These are phyloP conservation scores for Inga laurina DNA, from an alignment of 306 rosid genomes.

Conservation along the genomic window DNA sequence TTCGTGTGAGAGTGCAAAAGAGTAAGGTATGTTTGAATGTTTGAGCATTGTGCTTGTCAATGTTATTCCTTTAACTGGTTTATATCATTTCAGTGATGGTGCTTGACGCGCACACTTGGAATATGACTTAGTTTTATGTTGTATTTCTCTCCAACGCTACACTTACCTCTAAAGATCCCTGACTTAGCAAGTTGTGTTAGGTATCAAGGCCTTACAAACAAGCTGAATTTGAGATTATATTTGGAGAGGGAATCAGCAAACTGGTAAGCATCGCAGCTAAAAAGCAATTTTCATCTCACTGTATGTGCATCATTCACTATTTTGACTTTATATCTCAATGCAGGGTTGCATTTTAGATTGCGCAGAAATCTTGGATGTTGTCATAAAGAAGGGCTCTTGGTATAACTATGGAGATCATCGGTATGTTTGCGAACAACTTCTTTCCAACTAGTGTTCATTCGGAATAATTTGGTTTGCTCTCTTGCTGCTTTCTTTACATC, in stretches of 20 bases:
- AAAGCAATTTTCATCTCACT: slow-evolving; percentile 8
- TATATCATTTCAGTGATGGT: slow-evolving; percentile 4
- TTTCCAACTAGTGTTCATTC: slow-evolving; percentile 19
- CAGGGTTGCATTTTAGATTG: slow-evolving; percentile 99
- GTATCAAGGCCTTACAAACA: slow-evolving; percentile 97
- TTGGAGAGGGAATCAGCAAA: slow-evolving; percentile 90
- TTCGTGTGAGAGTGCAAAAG: slow-evolving; percentile 94
- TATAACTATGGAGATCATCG: slow-evolving; percentile 92
- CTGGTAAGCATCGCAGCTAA: slow-evolving; percentile 56
- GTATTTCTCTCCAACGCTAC: slow-evolving; percentile 21
- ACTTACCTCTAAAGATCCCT: slow-evolving; percentile 20
- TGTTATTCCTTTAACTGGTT: not conserved
- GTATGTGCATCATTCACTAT: slow-evolving; percentile 11
- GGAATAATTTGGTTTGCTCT: not conserved
- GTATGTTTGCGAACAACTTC: slow-evolving; percentile 44
- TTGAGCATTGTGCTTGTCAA: slow-evolving; percentile 8
- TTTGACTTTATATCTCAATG: slow-evolving; percentile 39
- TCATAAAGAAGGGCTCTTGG: slow-evolving; percentile 93
- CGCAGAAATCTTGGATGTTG: slow-evolving; percentile 84
- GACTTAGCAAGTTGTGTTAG: slow-evolving; percentile 48
- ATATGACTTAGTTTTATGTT: slow-evolving; percentile 2
- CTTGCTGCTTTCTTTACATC: slow-evolving; percentile 6
- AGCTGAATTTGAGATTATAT: slow-evolving; percentile 94
- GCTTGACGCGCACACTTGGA: slow-evolving; percentile 27
- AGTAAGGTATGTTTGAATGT: slow-evolving; percentile 71